Conservation (phyloP, 768 basidiomycete genomes). For the Cantharellus cinnabarinus region DNA sequence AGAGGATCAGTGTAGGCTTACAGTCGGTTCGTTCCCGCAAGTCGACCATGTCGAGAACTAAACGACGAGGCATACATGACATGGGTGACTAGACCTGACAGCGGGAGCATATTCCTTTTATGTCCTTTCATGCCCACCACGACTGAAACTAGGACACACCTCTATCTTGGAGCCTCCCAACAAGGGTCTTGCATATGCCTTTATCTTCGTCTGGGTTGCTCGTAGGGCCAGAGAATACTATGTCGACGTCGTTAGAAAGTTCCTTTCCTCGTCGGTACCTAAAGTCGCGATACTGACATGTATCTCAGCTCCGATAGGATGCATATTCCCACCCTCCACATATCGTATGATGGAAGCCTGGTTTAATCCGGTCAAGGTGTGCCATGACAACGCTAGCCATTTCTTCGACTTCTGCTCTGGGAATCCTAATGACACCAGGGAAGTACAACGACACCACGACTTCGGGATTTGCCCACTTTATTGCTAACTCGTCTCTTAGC, state of each 20-base stretch:
- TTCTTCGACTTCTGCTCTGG: constrained; percentile 56
- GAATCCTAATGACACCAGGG: constrained; percentile 29
- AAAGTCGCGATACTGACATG: background rate
- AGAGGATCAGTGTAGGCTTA: too few relatives aligned
- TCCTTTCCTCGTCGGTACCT: constrained; percentile 75
- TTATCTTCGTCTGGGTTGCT: constrained; percentile 27
- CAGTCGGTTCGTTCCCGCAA: background rate
- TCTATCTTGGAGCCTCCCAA: constrained; percentile 32
- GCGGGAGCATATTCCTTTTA: background rate
- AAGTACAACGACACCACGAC: constrained; percentile 1
- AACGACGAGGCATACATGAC: constrained; percentile 48
- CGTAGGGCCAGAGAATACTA: constrained; percentile 60
- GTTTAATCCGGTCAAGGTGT: constrained; percentile 40
- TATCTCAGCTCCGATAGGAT: background rate
- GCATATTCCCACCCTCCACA: constrained; percentile 74
- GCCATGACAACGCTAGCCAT: constrained; percentile 46
- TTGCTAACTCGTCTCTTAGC: background rate
- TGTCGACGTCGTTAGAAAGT: constrained; percentile 71
- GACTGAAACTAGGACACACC: constrained; percentile 22
- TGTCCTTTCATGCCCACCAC: background rate
- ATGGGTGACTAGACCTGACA: constrained; percentile 51
- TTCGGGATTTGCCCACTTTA: background rate
- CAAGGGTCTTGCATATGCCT: constrained; percentile 36
- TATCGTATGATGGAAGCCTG: constrained; percentile 53
- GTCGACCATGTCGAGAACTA: background rate